Evolutionary conservation across 1,284 basidiomycete genomes (phyloP).

Genomic region (Rhodotorula sp.): DNA sequence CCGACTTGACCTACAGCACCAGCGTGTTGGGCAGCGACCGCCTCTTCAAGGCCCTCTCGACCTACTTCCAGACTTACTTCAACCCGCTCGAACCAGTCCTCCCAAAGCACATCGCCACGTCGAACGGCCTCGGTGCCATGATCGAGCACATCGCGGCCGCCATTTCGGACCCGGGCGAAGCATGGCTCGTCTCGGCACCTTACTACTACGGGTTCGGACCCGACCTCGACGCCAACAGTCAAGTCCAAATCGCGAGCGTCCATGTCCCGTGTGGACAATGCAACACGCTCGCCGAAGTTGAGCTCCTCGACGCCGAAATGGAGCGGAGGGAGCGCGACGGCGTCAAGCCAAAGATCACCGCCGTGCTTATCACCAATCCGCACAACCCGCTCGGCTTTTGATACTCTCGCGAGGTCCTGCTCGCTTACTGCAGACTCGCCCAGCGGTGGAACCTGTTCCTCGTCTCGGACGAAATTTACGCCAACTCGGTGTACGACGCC

Average conservation of each 20-base stretch:
- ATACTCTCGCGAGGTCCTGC: constrained; percentile 49
- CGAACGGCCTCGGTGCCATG: constrained; percentile 42
- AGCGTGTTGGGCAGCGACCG: constrained; percentile 35
- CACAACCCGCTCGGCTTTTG: constrained; percentile 51
- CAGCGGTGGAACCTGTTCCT: constrained; percentile 52
- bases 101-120: constrained; percentile 43
- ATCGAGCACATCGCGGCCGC: constrained; percentile 52
- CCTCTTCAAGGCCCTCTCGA: constrained; percentile 28
- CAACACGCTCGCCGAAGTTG: constrained; percentile 28
- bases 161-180: constrained; percentile 52
- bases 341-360: constrained; percentile 23
- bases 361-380: constrained; percentile 51
- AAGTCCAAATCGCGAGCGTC: constrained; percentile 47
- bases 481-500: constrained; percentile 13
- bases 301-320: constrained; percentile 26
- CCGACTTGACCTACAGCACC: constrained; percentile 29
- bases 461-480: constrained; percentile 54
- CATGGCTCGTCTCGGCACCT: constrained; percentile 46
- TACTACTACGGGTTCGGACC: constrained; percentile 47
- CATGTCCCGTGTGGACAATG: constrained; percentile 27
- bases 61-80: constrained; percentile 31
- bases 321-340: constrained; percentile 9
- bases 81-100: constrained; percentile 37
- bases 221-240: constrained; percentile 37
- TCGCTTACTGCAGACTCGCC: constrained; percentile 52